Conservation (phyloP, 768 basidiomycete genomes). For the Rhodosporidiobolus odoratus region DNA sequence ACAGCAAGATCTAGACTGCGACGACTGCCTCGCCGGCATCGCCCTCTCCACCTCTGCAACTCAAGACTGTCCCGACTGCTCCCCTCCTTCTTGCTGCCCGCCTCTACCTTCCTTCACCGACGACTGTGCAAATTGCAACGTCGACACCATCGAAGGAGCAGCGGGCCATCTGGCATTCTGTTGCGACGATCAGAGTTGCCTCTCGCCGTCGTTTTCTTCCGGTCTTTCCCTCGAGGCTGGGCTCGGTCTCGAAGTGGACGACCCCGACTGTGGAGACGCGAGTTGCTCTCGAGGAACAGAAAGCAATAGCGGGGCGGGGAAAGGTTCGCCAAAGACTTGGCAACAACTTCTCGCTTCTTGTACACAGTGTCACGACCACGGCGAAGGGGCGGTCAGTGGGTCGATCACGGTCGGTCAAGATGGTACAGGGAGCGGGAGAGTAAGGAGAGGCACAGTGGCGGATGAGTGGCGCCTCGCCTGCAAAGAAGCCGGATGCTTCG, state of each 20-base stretch:
- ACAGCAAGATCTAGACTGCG: slow-evolving; percentile 3
- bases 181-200: slow-evolving; percentile 27
- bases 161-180: slow-evolving; percentile 20
- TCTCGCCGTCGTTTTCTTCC: background rate
- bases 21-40: slow-evolving; percentile 17
- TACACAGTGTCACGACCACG: slow-evolving; percentile 12
- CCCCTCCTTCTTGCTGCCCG: background rate
- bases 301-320: background rate
- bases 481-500: too few species aligned
- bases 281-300: background rate
- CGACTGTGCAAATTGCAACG: slow-evolving; percentile 1
- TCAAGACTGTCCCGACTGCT: background rate
- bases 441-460: too few species aligned
- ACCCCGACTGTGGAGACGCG: background rate
- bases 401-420: slow-evolving; percentile 4
- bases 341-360: slow-evolving; percentile 18
- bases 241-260: background rate
- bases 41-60: background rate
- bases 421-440: too few species aligned
- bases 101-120: background rate
- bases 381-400: background rate
- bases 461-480: too few species aligned
- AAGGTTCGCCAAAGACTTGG: slow-evolving; percentile 9
- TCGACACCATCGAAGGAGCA: background rate
- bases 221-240: background rate